Base-by-base conservation (phyloP, 148 eudicot species). In the Persicaria maculosa region DNA sequence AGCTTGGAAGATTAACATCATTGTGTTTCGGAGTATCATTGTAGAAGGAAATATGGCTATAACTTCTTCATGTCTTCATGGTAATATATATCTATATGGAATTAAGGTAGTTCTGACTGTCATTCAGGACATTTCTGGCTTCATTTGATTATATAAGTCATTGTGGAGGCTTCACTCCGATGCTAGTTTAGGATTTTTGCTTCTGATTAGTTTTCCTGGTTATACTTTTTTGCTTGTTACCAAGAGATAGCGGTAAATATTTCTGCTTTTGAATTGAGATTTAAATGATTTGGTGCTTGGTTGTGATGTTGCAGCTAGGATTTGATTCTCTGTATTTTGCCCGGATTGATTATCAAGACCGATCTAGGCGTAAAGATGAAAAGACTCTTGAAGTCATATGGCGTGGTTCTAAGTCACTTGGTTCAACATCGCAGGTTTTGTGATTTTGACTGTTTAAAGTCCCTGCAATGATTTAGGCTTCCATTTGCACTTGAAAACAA, bases 291-390 rank as follows among this genome's bases (percentile, higher is more conserved):
- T 64, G 69, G 12, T 64, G 69, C 53, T 47, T 70, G 31, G 2
- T 45, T 45, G 31, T 44, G 25, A 44, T 71, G 20, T 72, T 88
- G 83, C 88, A 88, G 95, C 70, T 90, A 57, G 95, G 95, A 47
- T 90, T 88, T 74, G 92, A 90, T 82, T 90, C 95, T 67, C 79
- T 90, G 48, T 90, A 76, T 78, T 90, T 90, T 74, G 95, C 92
- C 68, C 84, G 95, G 11, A 90, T 90, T 80, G 95, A 90, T 80
- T 90, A 86, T 79, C 95, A 90, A 90, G 95, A 90, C 77, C 82
- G 95, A 82, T 87, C 88, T 59, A 88, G 86, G 82, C 62, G 95
- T 19, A 86, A 83, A 83, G 77, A 77, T 70, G 84, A 86, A 50
- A 90, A 90, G 84, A 79, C 84, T 70, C 95, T 90, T 73, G 95